These are phyloP conservation scores for Dentipellis sp. DNA, from an alignment of 768 basidiomycete genomes.

Conservation along the genomic window DNA sequence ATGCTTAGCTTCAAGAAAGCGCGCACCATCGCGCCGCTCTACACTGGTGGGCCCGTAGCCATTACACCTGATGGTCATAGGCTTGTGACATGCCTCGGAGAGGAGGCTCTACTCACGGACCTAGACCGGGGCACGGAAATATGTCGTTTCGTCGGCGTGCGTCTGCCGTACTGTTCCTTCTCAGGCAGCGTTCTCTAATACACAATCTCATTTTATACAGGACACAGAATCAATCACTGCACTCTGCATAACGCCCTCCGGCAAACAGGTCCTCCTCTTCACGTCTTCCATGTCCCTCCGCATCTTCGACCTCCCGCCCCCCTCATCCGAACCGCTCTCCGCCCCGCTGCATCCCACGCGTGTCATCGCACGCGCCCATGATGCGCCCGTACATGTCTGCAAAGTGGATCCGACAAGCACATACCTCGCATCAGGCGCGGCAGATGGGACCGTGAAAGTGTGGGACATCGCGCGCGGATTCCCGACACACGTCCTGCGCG, in stretches of 20 bases:
- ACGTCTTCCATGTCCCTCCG: constrained; percentile 75
- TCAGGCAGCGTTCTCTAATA: not conserved
- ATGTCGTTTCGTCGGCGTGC: constrained; percentile 76
- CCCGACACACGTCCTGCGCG: constrained; percentile 90
- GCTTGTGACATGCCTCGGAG: constrained; percentile 81
- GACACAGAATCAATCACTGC: constrained; percentile 81
- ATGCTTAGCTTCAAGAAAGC: constrained; percentile 67
- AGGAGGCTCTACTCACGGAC: constrained; percentile 79
- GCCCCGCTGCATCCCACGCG: constrained; percentile 61
- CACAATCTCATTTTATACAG: constrained; percentile 29
- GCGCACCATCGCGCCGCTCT: constrained; percentile 66
- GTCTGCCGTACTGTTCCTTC: constrained; percentile 22
- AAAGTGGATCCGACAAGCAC: constrained; percentile 77
- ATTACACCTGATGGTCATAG: constrained; percentile 68
- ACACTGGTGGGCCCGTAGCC: constrained; percentile 83
- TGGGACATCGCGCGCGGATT: constrained; percentile 87
- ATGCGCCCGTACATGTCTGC: constrained; percentile 89
- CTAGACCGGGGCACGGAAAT: constrained; percentile 64
- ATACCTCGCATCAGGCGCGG: constrained; percentile 90
- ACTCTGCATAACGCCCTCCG: constrained; percentile 70
- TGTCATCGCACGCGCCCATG: constrained; percentile 76
- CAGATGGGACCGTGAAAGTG: constrained; percentile 94
- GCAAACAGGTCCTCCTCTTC: constrained; percentile 69
- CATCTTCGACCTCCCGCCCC: constrained; percentile 67
- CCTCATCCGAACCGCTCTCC: constrained; percentile 27